A percentile compares a stretch with the other conserved stretches of the same genome.
These are phyloP conservation scores for Alternaria angustiovoidea DNA, from an alignment of 2,329 filamentous ascomycete genomes.

Conservation along the genomic window DNA sequence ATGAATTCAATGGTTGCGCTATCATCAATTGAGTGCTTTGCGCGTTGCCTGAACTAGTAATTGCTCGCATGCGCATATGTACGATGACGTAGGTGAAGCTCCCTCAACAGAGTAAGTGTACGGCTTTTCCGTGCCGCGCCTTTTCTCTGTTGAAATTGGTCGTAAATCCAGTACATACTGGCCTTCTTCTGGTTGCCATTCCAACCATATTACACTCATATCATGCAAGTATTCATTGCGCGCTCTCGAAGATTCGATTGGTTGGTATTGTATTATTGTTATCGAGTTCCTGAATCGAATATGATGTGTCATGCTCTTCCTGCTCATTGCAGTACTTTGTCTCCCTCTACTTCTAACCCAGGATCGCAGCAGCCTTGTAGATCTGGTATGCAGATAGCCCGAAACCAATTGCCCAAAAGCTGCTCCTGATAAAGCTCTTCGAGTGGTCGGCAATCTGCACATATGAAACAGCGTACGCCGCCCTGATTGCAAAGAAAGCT, in stretches of 20 bases:
- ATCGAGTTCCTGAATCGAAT: not conserved
- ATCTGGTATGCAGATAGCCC: conserved; percentile 30
- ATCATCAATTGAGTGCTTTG: conserved; percentile 2
- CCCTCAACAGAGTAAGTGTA: not conserved
- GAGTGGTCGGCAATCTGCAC: conserved; percentile 28
- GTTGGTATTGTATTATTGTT: not conserved
- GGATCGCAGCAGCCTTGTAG: conserved; percentile 32
- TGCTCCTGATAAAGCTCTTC: conserved; percentile 32
- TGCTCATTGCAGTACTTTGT: not conserved
- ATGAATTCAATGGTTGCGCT: conserved; percentile 7
- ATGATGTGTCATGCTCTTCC: not conserved
- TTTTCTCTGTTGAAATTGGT: not conserved
- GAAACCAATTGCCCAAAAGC: conserved; percentile 20
- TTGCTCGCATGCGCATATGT: conserved; percentile 13
- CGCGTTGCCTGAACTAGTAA: conserved; percentile 14
- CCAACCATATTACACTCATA: not conserved
- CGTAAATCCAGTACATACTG: not conserved
- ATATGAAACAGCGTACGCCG: conserved; percentile 32
- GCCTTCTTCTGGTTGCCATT: not conserved
- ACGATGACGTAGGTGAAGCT: conserved; percentile 6
- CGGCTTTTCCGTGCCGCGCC: not conserved
- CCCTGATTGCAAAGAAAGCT: conserved; percentile 28
- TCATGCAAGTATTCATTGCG: not conserved
- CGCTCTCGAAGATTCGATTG: too few relatives aligned
- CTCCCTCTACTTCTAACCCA: conserved; percentile 16